Conservation (phyloP, 2,329 filamentous ascomycete genomes). For the Talaromyces verruculosus region DNA sequence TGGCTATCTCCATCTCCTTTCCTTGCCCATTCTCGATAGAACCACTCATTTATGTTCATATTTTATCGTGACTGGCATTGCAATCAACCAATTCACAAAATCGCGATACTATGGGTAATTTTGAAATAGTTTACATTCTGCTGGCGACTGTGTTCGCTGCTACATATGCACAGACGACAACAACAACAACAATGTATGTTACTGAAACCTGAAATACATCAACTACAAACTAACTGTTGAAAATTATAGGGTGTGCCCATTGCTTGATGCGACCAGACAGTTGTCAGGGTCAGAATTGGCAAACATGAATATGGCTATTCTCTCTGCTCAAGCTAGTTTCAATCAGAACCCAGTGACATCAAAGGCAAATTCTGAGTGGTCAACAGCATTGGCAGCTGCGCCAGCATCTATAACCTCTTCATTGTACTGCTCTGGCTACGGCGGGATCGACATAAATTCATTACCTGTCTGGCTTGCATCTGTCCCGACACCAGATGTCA, state of each 20-base stretch:
- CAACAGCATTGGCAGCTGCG: not conserved
- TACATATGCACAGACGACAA: not conserved
- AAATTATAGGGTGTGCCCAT: not conserved
- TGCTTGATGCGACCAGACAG: not conserved
- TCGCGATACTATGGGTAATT: not conserved
- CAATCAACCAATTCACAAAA: not conserved
- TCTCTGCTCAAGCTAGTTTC: not conserved
- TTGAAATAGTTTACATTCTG: not conserved
- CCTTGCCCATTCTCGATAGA: too few relatives aligned
- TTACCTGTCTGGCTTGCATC: slow-evolving; percentile 7
- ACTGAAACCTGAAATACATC: not conserved
- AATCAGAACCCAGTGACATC: not conserved
- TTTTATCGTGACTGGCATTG: not conserved
- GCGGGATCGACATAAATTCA: not conserved
- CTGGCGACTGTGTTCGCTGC: not conserved
- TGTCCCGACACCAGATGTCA: slow-evolving; percentile 11
- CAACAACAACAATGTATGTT: not conserved
- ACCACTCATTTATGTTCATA: too few relatives aligned
- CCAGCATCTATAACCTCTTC: not conserved
- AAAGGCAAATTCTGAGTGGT: not conserved
- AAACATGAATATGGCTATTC: not conserved
- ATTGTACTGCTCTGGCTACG: slow-evolving; percentile 4
- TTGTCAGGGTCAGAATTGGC: not conserved
- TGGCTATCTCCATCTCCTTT: too few relatives aligned
- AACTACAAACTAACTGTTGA: not conserved